A percentile compares a stretch with the other conserved stretches of the same genome.
Conservation (phyloP, 129 eudicot genomes). For the Glebionis coronaria region DNA sequence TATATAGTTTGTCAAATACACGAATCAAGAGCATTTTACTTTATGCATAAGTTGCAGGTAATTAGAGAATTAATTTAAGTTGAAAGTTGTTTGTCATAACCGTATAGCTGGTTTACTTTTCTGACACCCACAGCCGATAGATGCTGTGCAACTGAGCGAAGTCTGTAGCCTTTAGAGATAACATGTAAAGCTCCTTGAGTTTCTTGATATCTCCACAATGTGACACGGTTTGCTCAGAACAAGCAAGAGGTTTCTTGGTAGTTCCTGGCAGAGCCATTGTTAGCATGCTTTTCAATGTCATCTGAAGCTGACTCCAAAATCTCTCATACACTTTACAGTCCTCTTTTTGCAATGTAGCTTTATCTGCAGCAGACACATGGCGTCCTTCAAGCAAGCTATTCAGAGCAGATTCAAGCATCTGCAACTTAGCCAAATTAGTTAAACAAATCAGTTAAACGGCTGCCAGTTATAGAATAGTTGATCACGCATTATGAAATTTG, state of each 20-base stretch:
- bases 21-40: too few species aligned
- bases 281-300: slow-evolving; percentile 70
- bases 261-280: slow-evolving; percentile 38
- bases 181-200: slow-evolving; percentile 78
- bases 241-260: slow-evolving; percentile 39
- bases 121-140: slow-evolving; percentile 58
- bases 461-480: neutral
- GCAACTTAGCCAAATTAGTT: slow-evolving; percentile 2
- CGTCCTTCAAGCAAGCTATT: slow-evolving; percentile 79
- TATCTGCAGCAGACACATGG: slow-evolving; percentile 39
- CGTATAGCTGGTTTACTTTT: neutral
- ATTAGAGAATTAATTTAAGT: too few species aligned
- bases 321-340: slow-evolving; percentile 40
- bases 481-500: neutral
- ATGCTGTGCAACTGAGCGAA: slow-evolving; percentile 69
- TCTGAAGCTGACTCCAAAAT: slow-evolving; percentile 82
- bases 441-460: slow-evolving; percentile 3
- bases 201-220: slow-evolving; percentile 44
- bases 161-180: slow-evolving; percentile 66
- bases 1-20: too few species aligned
- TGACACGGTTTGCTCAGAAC: slow-evolving; percentile 37
- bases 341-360: slow-evolving; percentile 23
- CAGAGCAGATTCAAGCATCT: slow-evolving; percentile 80
- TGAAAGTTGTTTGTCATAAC: too few species aligned
- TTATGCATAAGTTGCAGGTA: too few species aligned